phyloP scores from a whole-genome alignment of 2,329 filamentous ascomycete genomes.

The Fusarium palustre region DNA sequence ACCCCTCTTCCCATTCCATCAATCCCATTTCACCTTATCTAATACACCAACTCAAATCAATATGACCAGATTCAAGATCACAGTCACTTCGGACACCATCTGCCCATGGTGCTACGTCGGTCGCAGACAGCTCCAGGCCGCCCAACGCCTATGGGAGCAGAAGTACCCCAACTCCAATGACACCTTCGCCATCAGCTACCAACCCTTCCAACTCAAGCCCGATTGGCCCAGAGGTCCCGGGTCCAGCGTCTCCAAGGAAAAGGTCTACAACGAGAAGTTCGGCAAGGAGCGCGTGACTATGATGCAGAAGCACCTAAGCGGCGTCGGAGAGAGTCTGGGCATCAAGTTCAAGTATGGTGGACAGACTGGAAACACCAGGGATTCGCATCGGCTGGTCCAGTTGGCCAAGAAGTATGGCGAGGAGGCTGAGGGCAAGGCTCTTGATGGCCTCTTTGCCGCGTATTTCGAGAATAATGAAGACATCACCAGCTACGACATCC shows the following conservation, averaged over 20 bases:
- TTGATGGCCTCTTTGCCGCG: conserved; percentile 56
- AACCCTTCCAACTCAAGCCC: conserved; percentile 60
- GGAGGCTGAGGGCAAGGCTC: conserved; percentile 68
- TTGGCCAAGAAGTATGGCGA: conserved; percentile 62
- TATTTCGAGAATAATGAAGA: conserved; percentile 60
- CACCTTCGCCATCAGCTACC: conserved; percentile 65
- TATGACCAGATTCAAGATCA: conserved; percentile 70
- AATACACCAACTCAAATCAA: conserved; percentile 20
- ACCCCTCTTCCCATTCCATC: neutral
- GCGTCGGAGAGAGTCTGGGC: conserved; percentile 51
- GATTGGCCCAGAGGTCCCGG: conserved; percentile 48
- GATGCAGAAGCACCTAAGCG: conserved; percentile 48
- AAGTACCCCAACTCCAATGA: conserved; percentile 63
- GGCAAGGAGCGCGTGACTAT: conserved; percentile 68
- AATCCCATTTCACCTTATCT: conserved; percentile 1
- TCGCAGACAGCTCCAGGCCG: conserved; percentile 59
- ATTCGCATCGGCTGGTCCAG: conserved; percentile 75
- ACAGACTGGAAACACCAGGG: conserved; percentile 79
- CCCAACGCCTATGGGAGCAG: conserved; percentile 57
- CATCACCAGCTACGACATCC: conserved; percentile 55
- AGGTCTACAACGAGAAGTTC: conserved; percentile 62
- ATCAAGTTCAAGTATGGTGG: conserved; percentile 70
- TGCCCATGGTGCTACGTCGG: conserved; percentile 67
- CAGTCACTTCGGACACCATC: conserved; percentile 62
- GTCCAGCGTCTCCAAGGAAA: conserved; percentile 52